phyloP scores from a whole-genome alignment of 2,329 filamentous ascomycete genomes.

The Coniochaeta sp. region DNA sequence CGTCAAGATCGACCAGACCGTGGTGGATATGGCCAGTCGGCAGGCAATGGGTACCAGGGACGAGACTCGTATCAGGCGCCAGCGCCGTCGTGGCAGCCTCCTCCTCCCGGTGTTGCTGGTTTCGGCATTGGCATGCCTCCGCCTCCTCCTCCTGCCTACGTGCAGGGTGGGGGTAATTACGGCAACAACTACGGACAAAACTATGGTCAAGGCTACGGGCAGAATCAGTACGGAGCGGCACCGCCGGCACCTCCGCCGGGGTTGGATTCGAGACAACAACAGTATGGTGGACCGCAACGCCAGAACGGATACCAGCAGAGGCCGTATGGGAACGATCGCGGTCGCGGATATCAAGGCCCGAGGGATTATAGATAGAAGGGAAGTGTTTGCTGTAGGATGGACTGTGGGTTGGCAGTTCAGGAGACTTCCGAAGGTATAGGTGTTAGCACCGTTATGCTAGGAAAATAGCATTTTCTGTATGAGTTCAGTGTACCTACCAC shows the following conservation, averaged over 20 bases:
- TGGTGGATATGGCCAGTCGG: conserved; percentile 3
- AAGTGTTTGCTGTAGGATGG: no score
- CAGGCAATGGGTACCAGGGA: conserved; percentile 10
- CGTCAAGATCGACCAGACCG: conserved; percentile 10
- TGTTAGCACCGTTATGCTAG: no score
- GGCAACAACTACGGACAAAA: conserved; percentile 2
- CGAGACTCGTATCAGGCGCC: conserved; percentile 16
- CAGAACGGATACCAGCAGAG: conserved; percentile 14
- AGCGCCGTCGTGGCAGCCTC: conserved; percentile 31
- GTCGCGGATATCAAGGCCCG: conserved; percentile 9
- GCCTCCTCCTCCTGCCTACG: conserved; percentile 29
- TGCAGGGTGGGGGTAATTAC: conserved; percentile 11
- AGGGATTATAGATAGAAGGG: conserved; percentile 12
- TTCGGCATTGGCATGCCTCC: conserved; percentile 37
- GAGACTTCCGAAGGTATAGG: no score
- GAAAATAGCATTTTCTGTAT: no score
- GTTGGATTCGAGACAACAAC: neutral
- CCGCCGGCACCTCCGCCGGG: neutral
- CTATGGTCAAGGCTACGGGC: neutral
- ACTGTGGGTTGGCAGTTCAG: no score
- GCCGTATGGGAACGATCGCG: conserved; percentile 5
- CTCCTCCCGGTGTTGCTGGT: conserved; percentile 34
- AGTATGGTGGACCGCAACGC: conserved; percentile 10
- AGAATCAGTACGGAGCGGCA: conserved; percentile 4
- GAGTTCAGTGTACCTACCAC: no score